phyloP scores from a whole-genome alignment of 345 rosid genomes.

The Eucalyptus curtisii region DNA sequence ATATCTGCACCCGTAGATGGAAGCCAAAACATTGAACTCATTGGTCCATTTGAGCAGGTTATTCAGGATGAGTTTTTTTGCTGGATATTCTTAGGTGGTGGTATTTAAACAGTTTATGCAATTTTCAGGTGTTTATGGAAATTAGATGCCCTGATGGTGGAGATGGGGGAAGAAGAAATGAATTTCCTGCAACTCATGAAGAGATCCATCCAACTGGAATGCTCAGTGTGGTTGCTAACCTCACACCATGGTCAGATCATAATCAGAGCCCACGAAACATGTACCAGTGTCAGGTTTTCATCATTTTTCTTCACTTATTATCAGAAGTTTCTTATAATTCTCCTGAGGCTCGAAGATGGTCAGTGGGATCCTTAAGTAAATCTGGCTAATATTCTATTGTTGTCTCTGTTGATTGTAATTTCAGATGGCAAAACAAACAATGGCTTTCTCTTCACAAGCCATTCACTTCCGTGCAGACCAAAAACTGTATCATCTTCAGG shows the following conservation, averaged over 20 bases:
- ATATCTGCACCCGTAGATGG: constrained; percentile 26
- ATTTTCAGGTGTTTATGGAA: constrained; percentile 84
- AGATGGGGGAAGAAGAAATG: constrained; percentile 71
- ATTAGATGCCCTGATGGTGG: constrained; percentile 97
- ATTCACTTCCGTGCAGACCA: constrained; percentile 81
- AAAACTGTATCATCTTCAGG: constrained; percentile 97
- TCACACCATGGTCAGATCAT: constrained; percentile 98
- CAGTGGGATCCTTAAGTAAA: not conserved
- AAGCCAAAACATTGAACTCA: constrained; percentile 44
- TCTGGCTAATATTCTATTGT: not conserved
- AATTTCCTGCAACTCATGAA: constrained; percentile 79
- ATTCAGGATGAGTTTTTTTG: not conserved
- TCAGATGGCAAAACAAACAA: constrained; percentile 98
- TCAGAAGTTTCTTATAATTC: not conserved
- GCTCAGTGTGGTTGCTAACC: constrained; percentile 96
- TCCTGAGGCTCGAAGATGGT: not conserved
- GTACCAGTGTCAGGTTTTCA: constrained; percentile 90
- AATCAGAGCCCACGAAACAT: constrained; percentile 98
- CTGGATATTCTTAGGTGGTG: not conserved
- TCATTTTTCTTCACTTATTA: not conserved
- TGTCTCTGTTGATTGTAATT: not conserved
- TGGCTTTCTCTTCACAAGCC: constrained; percentile 89
- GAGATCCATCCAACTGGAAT: constrained; percentile 91
- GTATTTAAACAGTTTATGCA: not conserved
- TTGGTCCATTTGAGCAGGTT: constrained; percentile 99